These are phyloP conservation scores for Spinellus fusiger DNA, from an alignment of 192 early-diverging fungal genomes.

Conservation along the genomic window DNA sequence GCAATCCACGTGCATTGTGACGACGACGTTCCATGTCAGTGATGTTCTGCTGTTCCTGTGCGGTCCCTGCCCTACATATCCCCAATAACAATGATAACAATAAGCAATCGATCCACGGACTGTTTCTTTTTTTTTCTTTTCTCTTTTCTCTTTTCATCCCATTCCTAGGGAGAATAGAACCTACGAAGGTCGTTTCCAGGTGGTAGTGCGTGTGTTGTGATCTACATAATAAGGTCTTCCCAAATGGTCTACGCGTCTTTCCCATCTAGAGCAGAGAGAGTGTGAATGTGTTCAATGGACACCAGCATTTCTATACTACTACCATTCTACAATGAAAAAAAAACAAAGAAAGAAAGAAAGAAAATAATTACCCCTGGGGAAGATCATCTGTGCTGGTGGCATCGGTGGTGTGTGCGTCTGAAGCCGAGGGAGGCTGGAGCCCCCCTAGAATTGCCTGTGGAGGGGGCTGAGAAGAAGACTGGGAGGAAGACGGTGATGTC, in stretches of 20 bases:
- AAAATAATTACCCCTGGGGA: slow-evolving; percentile 7
- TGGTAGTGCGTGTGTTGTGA: slow-evolving; percentile 93
- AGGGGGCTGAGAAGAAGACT: slow-evolving; percentile 21
- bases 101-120: neutral
- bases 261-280: slow-evolving; percentile 71
- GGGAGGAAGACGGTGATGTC: neutral
- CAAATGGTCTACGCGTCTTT: slow-evolving; percentile 88
- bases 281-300: too few species aligned
- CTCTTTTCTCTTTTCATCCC: too few species aligned
- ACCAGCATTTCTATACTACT: too few species aligned
- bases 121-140: too few species aligned
- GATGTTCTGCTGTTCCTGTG: slow-evolving; percentile 43
- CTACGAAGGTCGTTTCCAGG: slow-evolving; percentile 71
- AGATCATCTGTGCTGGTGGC: slow-evolving; percentile 26
- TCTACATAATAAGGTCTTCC: slow-evolving; percentile 97
- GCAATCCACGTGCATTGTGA: slow-evolving; percentile 79
- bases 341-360: too few species aligned
- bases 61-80: slow-evolving; percentile 10
- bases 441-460: too few species aligned
- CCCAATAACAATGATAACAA: neutral
- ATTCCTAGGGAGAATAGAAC: too few species aligned
- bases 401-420: too few species aligned
- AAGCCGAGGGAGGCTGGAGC: too few species aligned
- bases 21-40: slow-evolving; percentile 71
- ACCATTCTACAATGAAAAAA: too few species aligned